Evolutionary conservation across 2,329 filamentous ascomycete species (phyloP).

Genomic region (Beauveria bassiana): DNA sequence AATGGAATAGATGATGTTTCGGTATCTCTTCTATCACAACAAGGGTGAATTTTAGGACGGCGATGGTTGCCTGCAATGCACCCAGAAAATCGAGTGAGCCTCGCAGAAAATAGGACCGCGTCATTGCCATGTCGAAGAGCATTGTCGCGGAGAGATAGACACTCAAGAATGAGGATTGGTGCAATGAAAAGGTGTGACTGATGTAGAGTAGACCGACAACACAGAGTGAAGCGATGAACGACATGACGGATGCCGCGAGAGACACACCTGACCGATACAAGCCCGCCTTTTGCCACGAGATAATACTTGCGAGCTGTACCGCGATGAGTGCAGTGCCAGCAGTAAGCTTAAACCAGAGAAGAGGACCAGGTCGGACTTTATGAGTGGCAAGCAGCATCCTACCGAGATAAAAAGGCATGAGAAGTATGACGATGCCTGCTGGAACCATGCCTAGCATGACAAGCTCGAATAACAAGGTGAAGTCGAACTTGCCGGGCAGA

Average conservation of each 20-base stretch:
- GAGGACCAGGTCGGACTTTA: neutral
- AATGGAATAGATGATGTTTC: slow-evolving; percentile 15
- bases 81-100: slow-evolving; percentile 17
- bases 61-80: slow-evolving; percentile 18
- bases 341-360: slow-evolving; percentile 19
- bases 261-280: slow-evolving; percentile 17
- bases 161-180: slow-evolving; percentile 26
- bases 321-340: rapidly evolving
- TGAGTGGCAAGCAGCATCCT: neutral
- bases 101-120: slow-evolving; percentile 27
- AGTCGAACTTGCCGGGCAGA: neutral
- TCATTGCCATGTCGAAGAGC: slow-evolving; percentile 25
- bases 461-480: neutral
- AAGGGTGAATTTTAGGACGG: slow-evolving; percentile 21
- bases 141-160: slow-evolving; percentile 24
- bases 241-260: slow-evolving; percentile 21
- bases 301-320: slow-evolving; percentile 18
- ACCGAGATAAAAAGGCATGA: neutral
- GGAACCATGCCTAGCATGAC: neutral
- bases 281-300: slow-evolving; percentile 18
- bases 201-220: slow-evolving; percentile 22
- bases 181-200: slow-evolving; percentile 24
- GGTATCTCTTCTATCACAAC: slow-evolving; percentile 24
- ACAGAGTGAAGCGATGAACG: slow-evolving; percentile 19
- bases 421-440: neutral